Evolutionary conservation across 306 rosid genomes (phyloP), one percentile per base, ranked within the genome.

Genomic region (Rosa lucieae): DNA sequence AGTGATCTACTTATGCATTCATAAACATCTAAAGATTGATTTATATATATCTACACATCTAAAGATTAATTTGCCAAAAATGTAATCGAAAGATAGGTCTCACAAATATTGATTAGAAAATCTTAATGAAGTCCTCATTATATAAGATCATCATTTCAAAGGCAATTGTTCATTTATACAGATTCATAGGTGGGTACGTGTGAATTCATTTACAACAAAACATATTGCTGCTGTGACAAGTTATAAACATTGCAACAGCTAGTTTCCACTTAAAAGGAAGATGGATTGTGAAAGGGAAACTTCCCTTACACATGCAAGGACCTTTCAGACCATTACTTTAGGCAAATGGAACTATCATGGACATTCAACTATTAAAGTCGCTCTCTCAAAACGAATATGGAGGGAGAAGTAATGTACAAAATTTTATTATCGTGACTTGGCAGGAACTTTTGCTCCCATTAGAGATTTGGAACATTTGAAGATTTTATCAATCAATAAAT

Each of bases 281-380:
- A 17, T 53, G 49, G 59, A 3, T 20, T 55, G 62, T 9, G 63
- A 56, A 56, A 47, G 67, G 14, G 39, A 39, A 53, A 55, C 37
- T 39, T 55, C 37, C 13, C 21, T 11, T 3, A 20, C 62, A 55
- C 29, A 56, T 56, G 29, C 62, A 10, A 39, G 39, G 39, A 53
- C n/a, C 67, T 55, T 39, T 52, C 12, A 12, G 49, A 56, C 52
- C 40, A 55, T 20, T 39, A 13, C 11, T 39, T 55, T 55, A 73
- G 52, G 77, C 23, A 39, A 73, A 73, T 39, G 77, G 49, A 39
- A 20, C 52, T n/a, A 6, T 55, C 77, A 39, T 18, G 62, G 62
- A 20, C 62, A 35, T 35, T 73, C 77, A 52, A 6, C 52, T 55
- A 35, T 35, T 73, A 66, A 52, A 6, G 67, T 55, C 15, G 37